phyloP scores from a whole-genome alignment of 2,329 filamentous ascomycete species.

The Fusarium torulosum region DNA sequence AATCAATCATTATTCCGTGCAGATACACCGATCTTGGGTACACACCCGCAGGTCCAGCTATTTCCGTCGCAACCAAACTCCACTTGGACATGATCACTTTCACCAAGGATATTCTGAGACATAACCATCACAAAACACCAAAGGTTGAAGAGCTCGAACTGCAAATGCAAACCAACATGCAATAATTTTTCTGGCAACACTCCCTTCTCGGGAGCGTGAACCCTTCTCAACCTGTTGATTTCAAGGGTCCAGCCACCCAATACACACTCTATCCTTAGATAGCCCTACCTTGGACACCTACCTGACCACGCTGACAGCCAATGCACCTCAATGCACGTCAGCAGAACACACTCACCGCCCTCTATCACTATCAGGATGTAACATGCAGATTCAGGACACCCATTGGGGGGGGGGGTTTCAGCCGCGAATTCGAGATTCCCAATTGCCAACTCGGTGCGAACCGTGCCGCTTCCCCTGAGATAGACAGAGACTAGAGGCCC shows the following conservation, averaged over 20 bases:
- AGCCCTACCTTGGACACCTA: neutral
- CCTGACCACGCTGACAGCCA: neutral
- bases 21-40: too few relatives aligned
- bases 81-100: too few relatives aligned
- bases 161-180: too few relatives aligned
- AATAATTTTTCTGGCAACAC: slow-evolving; percentile 10
- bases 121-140: too few relatives aligned
- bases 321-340: slow-evolving; percentile 36
- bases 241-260: slow-evolving; percentile 35
- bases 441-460: slow-evolving; percentile 23
- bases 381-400: slow-evolving; percentile 26
- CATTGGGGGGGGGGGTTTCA: neutral
- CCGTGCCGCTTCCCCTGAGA: slow-evolving; percentile 26
- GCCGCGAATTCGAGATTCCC: slow-evolving; percentile 2
- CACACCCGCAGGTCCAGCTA: too few relatives aligned
- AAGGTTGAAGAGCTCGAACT: too few relatives aligned
- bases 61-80: too few relatives aligned
- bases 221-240: neutral
- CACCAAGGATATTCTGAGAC: too few relatives aligned
- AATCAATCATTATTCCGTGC: too few relatives aligned
- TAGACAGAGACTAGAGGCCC: slow-evolving; percentile 6
- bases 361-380: slow-evolving; percentile 20
- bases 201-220: neutral
- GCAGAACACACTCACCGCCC: slow-evolving; percentile 39
- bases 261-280: neutral